Base-by-base conservation (phyloP, 108 stramenopile genomes). In the Licmophora abbreviata region DNA sequence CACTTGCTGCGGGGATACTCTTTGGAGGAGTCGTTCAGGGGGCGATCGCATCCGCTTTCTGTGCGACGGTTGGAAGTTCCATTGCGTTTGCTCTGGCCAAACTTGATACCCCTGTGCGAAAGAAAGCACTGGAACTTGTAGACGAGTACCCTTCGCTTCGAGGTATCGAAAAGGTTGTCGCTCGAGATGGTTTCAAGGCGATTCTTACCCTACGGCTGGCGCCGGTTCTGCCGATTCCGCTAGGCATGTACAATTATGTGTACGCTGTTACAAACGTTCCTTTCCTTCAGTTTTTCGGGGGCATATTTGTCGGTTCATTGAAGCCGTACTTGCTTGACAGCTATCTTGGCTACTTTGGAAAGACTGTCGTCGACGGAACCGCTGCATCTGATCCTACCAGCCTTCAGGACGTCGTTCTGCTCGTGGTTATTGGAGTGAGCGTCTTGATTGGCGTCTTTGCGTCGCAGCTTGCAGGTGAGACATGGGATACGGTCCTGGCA, bases 201-300 rank as follows among this genome's bases (percentile, higher is more conserved):
- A 89, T 97, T 30, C 56, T 97, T 48, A 95, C 92, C 7, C 58
- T 95, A 10, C 75, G 95, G 41, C 67, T 97, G 46, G 92, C 95
- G 22, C 93, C 93, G 9, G 64, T 97, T 24, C 56, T 97, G 41
- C 95, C 93, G 8, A 94, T 96, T 45, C 95, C 95, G 8, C 69
- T 96, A 17, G 95, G 93, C 23, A 51, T 85, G 51, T 96, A 96
- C 82, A 95, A 95, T 49, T 96, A 95, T 58, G 76, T 94, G n/a
- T 94, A 88, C 57, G 88, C 77, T 7, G 74, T 93, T 22, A 87
- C 91, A 6, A 85, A 87, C 51, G 71, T 95, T 12, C 67, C 69
- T 8, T 81, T 62, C 7, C 43, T 71, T 21, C 79, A 85, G 17
- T 96, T 96, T 67, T 73, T 81, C 9, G 82, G 78, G 15, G 95